phyloP scores from a whole-genome alignment of 2,329 filamentous ascomycete species.

The Aspergillus eucalypticola region DNA sequence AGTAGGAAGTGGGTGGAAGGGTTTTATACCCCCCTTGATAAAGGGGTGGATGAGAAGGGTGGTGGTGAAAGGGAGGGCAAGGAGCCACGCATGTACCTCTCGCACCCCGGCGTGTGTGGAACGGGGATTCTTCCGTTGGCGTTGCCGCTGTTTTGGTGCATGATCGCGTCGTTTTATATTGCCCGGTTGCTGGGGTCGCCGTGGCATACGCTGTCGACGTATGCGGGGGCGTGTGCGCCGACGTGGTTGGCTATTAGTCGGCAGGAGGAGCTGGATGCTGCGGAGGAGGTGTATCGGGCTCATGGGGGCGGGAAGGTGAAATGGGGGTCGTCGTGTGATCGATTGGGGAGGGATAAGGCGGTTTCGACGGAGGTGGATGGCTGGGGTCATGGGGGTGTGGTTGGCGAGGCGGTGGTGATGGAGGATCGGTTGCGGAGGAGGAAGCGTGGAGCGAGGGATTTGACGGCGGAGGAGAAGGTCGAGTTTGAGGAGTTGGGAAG shows the following conservation, averaged over 20 bases:
- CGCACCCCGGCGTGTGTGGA: slow-evolving; percentile 83
- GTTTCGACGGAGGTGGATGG: slow-evolving; percentile 81
- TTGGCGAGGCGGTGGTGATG: slow-evolving; percentile 53
- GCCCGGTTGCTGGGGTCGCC: slow-evolving; percentile 78
- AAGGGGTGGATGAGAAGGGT: background rate
- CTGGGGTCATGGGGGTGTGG: slow-evolving; percentile 68
- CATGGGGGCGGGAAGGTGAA: slow-evolving; percentile 66
- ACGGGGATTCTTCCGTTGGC: slow-evolving; percentile 78
- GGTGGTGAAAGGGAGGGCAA: background rate
- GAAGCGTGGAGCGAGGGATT: slow-evolving; percentile 57
- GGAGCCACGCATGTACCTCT: slow-evolving; percentile 68
- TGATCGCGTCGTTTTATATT: slow-evolving; percentile 68
- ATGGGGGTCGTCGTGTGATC: slow-evolving; percentile 77
- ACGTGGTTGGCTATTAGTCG: slow-evolving; percentile 75
- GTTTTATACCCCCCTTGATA: slow-evolving; percentile 53
- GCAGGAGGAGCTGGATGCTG: slow-evolving; percentile 46
- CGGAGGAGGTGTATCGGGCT: slow-evolving; percentile 52
- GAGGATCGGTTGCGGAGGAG: slow-evolving; percentile 57
- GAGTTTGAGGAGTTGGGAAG: slow-evolving; percentile 44
- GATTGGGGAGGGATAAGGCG: slow-evolving; percentile 60
- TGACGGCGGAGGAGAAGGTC: slow-evolving; percentile 51
- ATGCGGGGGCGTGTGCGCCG: slow-evolving; percentile 72
- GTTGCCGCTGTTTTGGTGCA: slow-evolving; percentile 67
- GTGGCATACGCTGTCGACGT: slow-evolving; percentile 80
- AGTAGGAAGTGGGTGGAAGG: slow-evolving; percentile 51